phyloP scores from a whole-genome alignment of 2,329 filamentous ascomycete species.

The Alternaria sp. region DNA sequence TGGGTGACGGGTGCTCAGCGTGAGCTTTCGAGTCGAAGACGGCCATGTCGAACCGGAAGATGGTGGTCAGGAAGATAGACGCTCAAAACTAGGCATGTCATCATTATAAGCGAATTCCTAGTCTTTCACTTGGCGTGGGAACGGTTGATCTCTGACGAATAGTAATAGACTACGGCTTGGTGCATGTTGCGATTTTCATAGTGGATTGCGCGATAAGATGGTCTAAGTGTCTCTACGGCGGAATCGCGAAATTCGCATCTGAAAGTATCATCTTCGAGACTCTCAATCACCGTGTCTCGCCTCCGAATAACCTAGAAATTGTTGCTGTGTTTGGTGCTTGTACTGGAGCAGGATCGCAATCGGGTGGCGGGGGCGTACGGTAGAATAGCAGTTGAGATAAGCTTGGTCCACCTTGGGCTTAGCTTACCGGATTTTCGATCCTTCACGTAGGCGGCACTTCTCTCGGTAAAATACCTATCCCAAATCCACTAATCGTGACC shows the following conservation, averaged over 20 bases:
- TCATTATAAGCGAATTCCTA: constrained; percentile 19
- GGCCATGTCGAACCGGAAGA: constrained; percentile 25
- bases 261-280: not conserved
- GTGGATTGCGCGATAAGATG: constrained; percentile 22
- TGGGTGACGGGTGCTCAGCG: constrained; percentile 26
- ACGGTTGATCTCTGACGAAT: constrained; percentile 6
- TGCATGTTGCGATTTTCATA: constrained; percentile 24
- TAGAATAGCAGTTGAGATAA: constrained; percentile 6
- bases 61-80: not conserved
- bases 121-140: constrained; percentile 25
- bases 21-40: constrained; percentile 31
- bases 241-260: not conserved
- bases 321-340: not conserved
- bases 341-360: not conserved
- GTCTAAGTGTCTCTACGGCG: not conserved
- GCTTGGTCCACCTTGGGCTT: constrained; percentile 4
- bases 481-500: not conserved
- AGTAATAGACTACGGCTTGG: constrained; percentile 7
- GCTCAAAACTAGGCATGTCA: not conserved
- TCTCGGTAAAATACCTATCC: not conserved
- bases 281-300: not conserved
- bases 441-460: constrained; percentile 9
- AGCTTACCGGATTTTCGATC: not conserved
- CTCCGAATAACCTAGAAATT: not conserved
- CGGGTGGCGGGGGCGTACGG: constrained; percentile 8